phyloP scores from a whole-genome alignment of 2,329 filamentous ascomycete species.

The Lachnum nothofagi region DNA sequence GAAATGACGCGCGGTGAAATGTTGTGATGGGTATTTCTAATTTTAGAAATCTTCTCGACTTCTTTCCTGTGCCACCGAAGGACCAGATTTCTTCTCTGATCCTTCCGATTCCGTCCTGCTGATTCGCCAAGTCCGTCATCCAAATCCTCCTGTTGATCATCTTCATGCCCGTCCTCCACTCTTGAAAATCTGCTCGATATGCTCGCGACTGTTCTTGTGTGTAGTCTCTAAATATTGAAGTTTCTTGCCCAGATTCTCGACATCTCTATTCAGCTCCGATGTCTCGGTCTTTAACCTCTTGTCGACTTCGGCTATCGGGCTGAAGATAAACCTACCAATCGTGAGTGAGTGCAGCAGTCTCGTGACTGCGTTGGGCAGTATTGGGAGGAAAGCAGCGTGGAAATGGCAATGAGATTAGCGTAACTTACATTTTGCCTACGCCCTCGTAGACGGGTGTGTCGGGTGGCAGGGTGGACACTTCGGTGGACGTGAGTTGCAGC shows the following conservation, averaged over 20 bases:
- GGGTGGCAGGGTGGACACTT: slow-evolving; percentile 69
- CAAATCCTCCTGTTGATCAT: neutral
- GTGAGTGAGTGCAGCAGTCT: slow-evolving; percentile 10
- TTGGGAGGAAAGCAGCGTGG: slow-evolving; percentile 8
- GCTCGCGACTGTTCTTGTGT: slow-evolving; percentile 85
- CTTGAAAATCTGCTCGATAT: slow-evolving; percentile 83
- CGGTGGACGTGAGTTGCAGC: slow-evolving; percentile 78
- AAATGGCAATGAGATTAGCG: neutral
- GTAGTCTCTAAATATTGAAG: slow-evolving; percentile 92
- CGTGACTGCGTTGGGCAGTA: slow-evolving; percentile 13
- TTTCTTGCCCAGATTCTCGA: slow-evolving; percentile 79
- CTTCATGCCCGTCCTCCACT: slow-evolving; percentile 34
- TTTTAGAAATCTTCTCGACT: too few relatives aligned
- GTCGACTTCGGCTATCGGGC: slow-evolving; percentile 67
- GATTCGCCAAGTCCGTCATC: neutral
- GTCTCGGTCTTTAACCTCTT: slow-evolving; percentile 71
- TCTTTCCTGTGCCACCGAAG: too few relatives aligned
- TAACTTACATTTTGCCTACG: slow-evolving; percentile 86
- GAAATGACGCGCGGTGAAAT: neutral
- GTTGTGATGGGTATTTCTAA: neutral
- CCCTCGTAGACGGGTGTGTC: slow-evolving; percentile 86
- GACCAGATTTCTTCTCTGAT: too few relatives aligned
- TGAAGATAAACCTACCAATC: slow-evolving; percentile 72
- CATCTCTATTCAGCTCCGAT: slow-evolving; percentile 69
- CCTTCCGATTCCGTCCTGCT: too few relatives aligned